phyloP scores from a whole-genome alignment of 192 early-diverging fungal genomes.

The Coemansia sp. region DNA sequence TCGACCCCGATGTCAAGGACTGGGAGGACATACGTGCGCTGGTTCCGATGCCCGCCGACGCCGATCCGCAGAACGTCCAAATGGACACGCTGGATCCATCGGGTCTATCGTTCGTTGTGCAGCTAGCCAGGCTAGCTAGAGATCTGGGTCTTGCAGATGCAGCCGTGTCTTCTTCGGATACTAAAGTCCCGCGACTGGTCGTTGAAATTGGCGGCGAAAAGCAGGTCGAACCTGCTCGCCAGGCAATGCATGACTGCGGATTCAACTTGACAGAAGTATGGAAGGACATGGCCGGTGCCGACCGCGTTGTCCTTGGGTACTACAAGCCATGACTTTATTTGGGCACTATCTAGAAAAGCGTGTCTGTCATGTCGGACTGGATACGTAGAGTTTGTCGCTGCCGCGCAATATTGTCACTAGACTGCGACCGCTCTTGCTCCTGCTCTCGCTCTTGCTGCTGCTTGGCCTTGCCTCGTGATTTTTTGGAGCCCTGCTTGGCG shows the following conservation, averaged over 20 bases:
- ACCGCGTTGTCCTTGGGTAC: constrained; percentile 63
- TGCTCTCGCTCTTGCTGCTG: too few species aligned
- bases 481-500: too few species aligned
- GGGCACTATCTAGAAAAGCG: neutral
- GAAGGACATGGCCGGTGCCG: constrained; percentile 75
- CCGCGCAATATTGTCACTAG: neutral
- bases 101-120: constrained; percentile 24
- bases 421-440: neutral
- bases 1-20: constrained; percentile 72
- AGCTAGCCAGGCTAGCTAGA: constrained; percentile 23
- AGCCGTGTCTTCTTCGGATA: too few species aligned
- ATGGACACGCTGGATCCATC: constrained; percentile 8
- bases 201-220: constrained; percentile 80
- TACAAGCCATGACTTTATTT: constrained; percentile 6
- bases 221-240: constrained; percentile 58
- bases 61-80: too few species aligned
- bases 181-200: constrained; percentile 61
- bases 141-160: constrained; percentile 6
- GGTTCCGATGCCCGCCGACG: too few species aligned
- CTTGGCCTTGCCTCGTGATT: too few species aligned
- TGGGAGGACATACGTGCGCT: constrained; percentile 88
- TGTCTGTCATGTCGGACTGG: constrained; percentile 22
- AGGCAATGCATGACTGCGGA: constrained; percentile 53
- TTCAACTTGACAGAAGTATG: constrained; percentile 63
- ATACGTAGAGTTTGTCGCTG: constrained; percentile 36